Evolutionary conservation across 257 asterid genomes (phyloP).

Genomic region (Gentiana straminea): DNA sequence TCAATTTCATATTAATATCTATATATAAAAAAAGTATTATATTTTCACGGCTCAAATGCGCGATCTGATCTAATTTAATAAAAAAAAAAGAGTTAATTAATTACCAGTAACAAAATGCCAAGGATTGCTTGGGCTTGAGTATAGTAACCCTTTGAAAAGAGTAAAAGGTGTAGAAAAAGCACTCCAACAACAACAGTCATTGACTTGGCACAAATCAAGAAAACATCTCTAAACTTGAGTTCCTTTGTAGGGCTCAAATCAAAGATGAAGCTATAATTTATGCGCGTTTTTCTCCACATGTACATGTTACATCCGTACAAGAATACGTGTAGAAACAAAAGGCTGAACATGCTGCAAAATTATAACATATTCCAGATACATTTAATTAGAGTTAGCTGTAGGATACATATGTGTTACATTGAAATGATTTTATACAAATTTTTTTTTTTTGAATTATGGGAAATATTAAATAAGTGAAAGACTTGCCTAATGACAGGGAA

Average conservation of each 20-base stretch:
- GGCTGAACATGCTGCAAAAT: slow-evolving; percentile 81
- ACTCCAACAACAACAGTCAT: slow-evolving; percentile 67
- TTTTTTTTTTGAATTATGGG: too few relatives aligned
- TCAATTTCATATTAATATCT: too few relatives aligned
- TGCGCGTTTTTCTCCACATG: slow-evolving; percentile 80
- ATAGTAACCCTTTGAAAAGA: slow-evolving; percentile 57
- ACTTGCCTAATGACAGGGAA: slow-evolving; percentile 87
- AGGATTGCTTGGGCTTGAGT: slow-evolving; percentile 64
- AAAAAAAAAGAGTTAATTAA: neutral
- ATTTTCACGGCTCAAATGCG: neutral
- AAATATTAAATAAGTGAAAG: neutral
- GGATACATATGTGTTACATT: too few relatives aligned
- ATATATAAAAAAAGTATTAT: too few relatives aligned
- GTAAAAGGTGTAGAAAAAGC: slow-evolving; percentile 57
- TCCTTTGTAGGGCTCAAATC: slow-evolving; percentile 57
- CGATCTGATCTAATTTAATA: neutral
- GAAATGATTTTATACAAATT: neutral
- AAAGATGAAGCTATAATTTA: slow-evolving; percentile 80
- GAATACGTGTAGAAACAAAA: slow-evolving; percentile 67
- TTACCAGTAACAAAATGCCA: slow-evolving; percentile 67
- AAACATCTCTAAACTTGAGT: slow-evolving; percentile 61
- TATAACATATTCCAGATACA: too few relatives aligned
- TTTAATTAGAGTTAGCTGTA: too few relatives aligned
- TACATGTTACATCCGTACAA: slow-evolving; percentile 84
- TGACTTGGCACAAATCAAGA: slow-evolving; percentile 67